phyloP scores from a whole-genome alignment of 228 moss, liverwort and hornwort genomes.

The Sphagnum fallax region DNA sequence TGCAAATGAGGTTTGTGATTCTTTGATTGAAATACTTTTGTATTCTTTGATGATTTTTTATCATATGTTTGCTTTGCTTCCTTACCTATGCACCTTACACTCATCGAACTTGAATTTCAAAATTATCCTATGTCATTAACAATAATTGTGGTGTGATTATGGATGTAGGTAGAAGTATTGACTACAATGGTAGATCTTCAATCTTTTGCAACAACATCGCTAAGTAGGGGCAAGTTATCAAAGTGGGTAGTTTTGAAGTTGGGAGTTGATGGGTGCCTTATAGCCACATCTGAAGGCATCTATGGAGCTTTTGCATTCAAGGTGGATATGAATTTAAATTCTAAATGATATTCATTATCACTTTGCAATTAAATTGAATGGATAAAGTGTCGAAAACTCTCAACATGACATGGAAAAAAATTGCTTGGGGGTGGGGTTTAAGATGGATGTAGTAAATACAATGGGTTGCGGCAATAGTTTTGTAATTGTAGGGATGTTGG shows the following conservation, averaged over 20 bases:
- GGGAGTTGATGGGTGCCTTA: conserved; percentile 12
- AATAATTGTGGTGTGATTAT: background rate
- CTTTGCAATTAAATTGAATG: background rate
- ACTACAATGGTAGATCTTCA: conserved; percentile 10
- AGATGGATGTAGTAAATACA: conserved; percentile 18
- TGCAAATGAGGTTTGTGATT: conserved; percentile 9
- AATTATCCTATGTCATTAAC: background rate
- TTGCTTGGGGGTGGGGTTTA: no score
- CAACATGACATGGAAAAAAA: no score
- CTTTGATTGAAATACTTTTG: no score
- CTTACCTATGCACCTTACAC: no score
- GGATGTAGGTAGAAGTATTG: conserved; percentile 19
- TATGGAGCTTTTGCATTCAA: conserved; percentile 6
- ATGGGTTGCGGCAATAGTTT: conserved; percentile 21
- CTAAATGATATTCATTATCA: background rate
- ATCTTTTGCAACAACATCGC: conserved; percentile 4
- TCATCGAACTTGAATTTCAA: no score
- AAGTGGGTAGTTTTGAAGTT: conserved; percentile 19
- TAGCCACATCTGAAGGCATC: conserved; percentile 9
- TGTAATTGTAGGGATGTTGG: conserved; percentile 13
- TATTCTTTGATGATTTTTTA: no score
- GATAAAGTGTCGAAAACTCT: no score
- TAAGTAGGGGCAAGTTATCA: conserved; percentile 1
- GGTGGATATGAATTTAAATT: no score
- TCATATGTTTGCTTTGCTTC: no score